These are phyloP conservation scores for Capronia americana DNA, from an alignment of 2,329 filamentous ascomycete genomes.

Conservation along the genomic window DNA sequence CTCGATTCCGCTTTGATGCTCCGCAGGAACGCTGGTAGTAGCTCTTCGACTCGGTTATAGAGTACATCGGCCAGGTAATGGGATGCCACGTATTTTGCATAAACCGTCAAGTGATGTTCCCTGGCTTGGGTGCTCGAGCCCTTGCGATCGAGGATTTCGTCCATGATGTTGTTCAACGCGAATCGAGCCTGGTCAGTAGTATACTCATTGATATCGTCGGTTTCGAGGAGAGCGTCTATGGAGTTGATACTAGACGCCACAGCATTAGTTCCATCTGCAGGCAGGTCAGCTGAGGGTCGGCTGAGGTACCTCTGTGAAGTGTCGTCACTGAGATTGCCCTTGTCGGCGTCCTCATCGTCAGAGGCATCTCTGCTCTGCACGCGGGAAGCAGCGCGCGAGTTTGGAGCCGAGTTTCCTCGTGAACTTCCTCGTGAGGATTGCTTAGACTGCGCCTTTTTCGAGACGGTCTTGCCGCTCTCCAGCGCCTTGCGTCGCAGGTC, in stretches of 20 bases:
- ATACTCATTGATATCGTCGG: slow-evolving; percentile 60
- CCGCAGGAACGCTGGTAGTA: slow-evolving; percentile 70
- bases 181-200: slow-evolving; percentile 65
- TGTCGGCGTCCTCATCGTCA: slow-evolving; percentile 61
- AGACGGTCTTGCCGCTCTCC: slow-evolving; percentile 70
- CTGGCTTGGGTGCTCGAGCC: slow-evolving; percentile 75
- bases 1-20: slow-evolving; percentile 73
- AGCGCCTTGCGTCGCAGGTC: slow-evolving; percentile 62
- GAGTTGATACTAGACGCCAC: slow-evolving; percentile 60
- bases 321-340: slow-evolving; percentile 62
- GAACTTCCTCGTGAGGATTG: slow-evolving; percentile 61
- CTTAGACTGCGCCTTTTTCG: slow-evolving; percentile 62
- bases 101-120: slow-evolving; percentile 67
- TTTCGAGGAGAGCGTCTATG: slow-evolving; percentile 68
- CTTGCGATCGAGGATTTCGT: slow-evolving; percentile 78
- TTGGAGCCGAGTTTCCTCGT: slow-evolving; percentile 58
- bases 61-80: slow-evolving; percentile 71
- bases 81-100: slow-evolving; percentile 69
- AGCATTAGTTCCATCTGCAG: slow-evolving; percentile 22
- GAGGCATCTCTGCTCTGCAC: slow-evolving; percentile 62
- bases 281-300: slow-evolving; percentile 3
- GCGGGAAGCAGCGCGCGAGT: slow-evolving; percentile 61
- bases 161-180: slow-evolving; percentile 69
- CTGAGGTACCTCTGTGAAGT: slow-evolving; percentile 61
- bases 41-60: slow-evolving; percentile 63